A percentile compares a stretch with the other conserved stretches of the same genome.
Conservation (phyloP, 1,284 basidiomycete species). For the Malassezia arunalokei region DNA sequence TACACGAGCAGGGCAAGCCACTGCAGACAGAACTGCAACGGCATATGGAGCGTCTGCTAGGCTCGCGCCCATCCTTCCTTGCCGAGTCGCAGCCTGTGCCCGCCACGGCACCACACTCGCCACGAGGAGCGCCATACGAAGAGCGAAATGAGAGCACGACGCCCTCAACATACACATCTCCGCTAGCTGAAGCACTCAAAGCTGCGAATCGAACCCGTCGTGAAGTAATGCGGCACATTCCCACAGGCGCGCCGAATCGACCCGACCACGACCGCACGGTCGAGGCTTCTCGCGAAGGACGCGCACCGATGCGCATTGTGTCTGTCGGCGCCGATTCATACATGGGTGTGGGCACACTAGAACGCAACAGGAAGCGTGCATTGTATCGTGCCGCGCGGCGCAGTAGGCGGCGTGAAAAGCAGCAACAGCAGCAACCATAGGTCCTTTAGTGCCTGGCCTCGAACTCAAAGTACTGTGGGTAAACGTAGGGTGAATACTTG, state of each 20-base stretch:
- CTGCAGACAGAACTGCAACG: conserved; percentile 35
- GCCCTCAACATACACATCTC: background rate
- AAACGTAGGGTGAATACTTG: background rate
- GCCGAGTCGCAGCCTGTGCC: background rate
- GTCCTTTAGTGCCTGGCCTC: no score
- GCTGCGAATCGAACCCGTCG: conserved; percentile 1
- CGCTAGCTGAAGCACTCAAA: conserved; percentile 7
- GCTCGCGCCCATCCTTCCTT: conserved; percentile 15
- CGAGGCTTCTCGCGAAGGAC: background rate
- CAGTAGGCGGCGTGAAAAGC: background rate
- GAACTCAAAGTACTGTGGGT: conserved; percentile 5
- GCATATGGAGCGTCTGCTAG: conserved; percentile 38
- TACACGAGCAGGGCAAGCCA: conserved; percentile 21
- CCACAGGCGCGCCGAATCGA: conserved; percentile 1
- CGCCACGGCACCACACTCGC: conserved; percentile 21
- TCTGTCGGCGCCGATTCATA: conserved; percentile 9
- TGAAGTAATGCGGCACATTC: conserved; percentile 2
- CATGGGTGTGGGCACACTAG: conserved; percentile 6
- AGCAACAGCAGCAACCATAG: no score
- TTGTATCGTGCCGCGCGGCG: conserved; percentile 9
- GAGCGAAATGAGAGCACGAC: conserved; percentile 20
- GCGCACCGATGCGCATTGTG: conserved; percentile 10
- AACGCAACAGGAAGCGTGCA: conserved; percentile 15
- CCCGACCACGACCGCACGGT: background rate
- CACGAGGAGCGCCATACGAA: conserved; percentile 28